Evolutionary conservation across 2,329 filamentous ascomycete genomes (phyloP).

Genomic region (Aureobasidium pullulans): DNA sequence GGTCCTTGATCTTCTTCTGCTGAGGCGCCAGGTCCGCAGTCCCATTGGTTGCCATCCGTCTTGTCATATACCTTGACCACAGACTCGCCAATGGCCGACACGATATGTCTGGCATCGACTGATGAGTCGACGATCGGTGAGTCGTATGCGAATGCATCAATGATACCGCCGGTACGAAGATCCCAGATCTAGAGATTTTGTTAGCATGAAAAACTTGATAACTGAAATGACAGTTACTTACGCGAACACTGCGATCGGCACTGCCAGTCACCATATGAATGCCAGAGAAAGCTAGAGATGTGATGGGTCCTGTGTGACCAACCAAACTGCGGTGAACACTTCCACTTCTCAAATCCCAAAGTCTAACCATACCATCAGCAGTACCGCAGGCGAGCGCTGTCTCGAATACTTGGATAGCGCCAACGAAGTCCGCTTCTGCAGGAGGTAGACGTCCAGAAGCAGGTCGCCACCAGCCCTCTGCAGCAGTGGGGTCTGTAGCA

Average conservation of each 20-base stretch:
- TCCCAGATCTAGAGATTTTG: slow-evolving; percentile 78
- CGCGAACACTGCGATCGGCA: slow-evolving; percentile 83
- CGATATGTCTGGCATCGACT: slow-evolving; percentile 87
- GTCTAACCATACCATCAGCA: slow-evolving; percentile 89
- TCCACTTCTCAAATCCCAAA: slow-evolving; percentile 94
- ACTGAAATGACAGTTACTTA: slow-evolving; percentile 46
- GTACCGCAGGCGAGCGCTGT: slow-evolving; percentile 92
- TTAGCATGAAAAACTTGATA: neutral
- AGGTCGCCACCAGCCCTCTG: slow-evolving; percentile 61
- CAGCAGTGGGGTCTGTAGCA: slow-evolving; percentile 13
- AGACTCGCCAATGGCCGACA: slow-evolving; percentile 80
- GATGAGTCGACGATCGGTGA: slow-evolving; percentile 90
- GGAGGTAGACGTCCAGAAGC: slow-evolving; percentile 51
- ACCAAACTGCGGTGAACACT: slow-evolving; percentile 96
- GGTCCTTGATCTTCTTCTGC: slow-evolving; percentile 53
- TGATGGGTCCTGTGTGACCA: slow-evolving; percentile 90
- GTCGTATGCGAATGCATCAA: slow-evolving; percentile 94
- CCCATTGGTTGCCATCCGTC: slow-evolving; percentile 91
- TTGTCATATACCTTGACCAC: slow-evolving; percentile 99
- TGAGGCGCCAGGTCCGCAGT: slow-evolving; percentile 76
- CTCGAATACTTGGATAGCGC: slow-evolving; percentile 91
- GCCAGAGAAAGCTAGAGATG: slow-evolving; percentile 92
- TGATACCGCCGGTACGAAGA: slow-evolving; percentile 88
- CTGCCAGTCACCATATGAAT: slow-evolving; percentile 91
- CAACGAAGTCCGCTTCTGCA: slow-evolving; percentile 79